Evolutionary conservation across 2,329 filamentous ascomycete species (phyloP).

Genomic region (Neofusicoccum umdonicola): DNA sequence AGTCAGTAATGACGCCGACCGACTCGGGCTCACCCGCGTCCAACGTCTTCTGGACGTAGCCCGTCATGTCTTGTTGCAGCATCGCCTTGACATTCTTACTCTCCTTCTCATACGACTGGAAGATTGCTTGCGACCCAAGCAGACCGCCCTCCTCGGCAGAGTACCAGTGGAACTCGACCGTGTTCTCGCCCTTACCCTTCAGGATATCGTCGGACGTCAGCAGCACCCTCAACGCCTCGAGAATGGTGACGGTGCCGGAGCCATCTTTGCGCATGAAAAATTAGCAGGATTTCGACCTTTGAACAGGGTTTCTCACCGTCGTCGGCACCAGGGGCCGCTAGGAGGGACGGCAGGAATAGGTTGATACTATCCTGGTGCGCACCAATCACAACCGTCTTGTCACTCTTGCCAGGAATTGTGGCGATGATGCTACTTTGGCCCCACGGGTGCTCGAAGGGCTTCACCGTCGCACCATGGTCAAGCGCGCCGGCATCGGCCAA

Average conservation of each 20-base stretch:
- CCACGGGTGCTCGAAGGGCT: constrained; percentile 80
- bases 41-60: constrained; percentile 76
- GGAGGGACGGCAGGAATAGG: constrained; percentile 77
- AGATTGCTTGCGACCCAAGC: constrained; percentile 86
- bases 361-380: constrained; percentile 97
- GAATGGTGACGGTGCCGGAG: constrained; percentile 87
- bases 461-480: constrained; percentile 63
- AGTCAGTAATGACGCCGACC: constrained; percentile 91
- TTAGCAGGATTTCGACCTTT: background rate
- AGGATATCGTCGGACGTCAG: constrained; percentile 69
- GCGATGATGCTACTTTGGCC: constrained; percentile 89
- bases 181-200: constrained; percentile 73
- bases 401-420: constrained; percentile 79
- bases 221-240: constrained; percentile 83
- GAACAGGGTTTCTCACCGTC: constrained; percentile 46
- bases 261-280: constrained; percentile 56
- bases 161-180: constrained; percentile 96
- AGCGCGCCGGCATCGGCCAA: constrained; percentile 70
- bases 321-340: constrained; percentile 88
- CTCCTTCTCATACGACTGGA: constrained; percentile 72
- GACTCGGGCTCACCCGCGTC: constrained; percentile 80
- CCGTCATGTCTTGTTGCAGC: constrained; percentile 97
- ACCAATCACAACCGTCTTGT: constrained; percentile 83
- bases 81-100: constrained; percentile 84
- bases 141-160: constrained; percentile 86